phyloP scores from a whole-genome alignment of 768 basidiomycete species.

The Dioszegia aurantiaca region DNA sequence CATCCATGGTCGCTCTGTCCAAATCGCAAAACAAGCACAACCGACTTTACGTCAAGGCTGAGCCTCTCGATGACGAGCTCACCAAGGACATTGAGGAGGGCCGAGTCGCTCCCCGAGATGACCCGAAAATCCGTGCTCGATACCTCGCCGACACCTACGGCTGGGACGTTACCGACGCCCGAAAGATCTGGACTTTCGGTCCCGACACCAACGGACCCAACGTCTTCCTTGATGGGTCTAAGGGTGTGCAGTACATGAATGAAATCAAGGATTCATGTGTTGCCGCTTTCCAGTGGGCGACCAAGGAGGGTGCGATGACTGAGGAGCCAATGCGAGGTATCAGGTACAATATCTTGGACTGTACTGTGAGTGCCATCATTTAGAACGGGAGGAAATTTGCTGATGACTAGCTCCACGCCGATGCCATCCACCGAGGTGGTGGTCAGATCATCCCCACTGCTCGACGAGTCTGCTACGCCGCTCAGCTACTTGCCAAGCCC shows the following conservation, averaged over 20 bases:
- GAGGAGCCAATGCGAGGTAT: conserved; percentile 99
- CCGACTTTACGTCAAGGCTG: conserved; percentile 88
- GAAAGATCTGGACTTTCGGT: conserved; percentile 99
- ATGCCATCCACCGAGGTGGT: conserved; percentile 99
- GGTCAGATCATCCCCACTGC: conserved; percentile 84
- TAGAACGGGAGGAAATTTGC: background rate
- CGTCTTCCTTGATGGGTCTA: conserved; percentile 94
- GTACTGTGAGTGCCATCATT: conserved; percentile 59
- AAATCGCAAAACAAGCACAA: conserved; percentile 99
- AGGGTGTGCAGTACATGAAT: conserved; percentile 98
- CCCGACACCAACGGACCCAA: conserved; percentile 97
- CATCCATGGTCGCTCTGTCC: conserved; percentile 89
- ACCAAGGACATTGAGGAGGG: conserved; percentile 87
- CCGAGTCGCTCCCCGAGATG: conserved; percentile 82
- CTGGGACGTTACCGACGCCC: conserved; percentile 98
- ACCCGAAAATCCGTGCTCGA: conserved; percentile 95
- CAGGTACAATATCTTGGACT: conserved; percentile 92
- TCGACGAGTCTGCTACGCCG: conserved; percentile 94
- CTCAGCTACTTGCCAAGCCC: conserved; percentile 85
- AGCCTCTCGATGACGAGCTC: conserved; percentile 91
- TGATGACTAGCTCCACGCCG: conserved; percentile 74
- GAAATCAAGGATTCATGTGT: conserved; percentile 99
- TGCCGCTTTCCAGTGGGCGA: conserved; percentile 99
- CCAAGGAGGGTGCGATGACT: conserved; percentile 92
- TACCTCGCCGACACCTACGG: conserved; percentile 91